phyloP scores from a whole-genome alignment of 2,329 filamentous ascomycete species.

The Boeremia exigua region DNA sequence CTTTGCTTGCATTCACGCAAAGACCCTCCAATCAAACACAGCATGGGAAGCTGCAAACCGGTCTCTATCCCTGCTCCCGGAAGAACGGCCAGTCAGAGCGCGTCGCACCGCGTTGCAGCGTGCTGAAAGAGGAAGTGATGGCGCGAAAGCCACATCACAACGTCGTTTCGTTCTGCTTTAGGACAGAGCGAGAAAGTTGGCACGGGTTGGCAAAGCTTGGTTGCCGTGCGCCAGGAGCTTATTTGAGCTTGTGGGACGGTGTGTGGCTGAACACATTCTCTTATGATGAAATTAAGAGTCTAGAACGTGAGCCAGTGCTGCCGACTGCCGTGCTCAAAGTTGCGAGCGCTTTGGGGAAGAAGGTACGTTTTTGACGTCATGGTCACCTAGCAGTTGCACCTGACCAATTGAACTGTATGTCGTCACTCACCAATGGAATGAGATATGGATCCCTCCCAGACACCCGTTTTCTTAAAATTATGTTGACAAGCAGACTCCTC shows the following conservation, averaged over 20 bases:
- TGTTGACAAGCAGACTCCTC: too few relatives aligned
- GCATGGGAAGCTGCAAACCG: slow-evolving; percentile 38
- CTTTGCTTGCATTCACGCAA: slow-evolving; percentile 7
- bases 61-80: slow-evolving; percentile 29
- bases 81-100: slow-evolving; percentile 12
- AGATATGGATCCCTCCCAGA: too few relatives aligned
- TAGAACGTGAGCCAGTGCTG: slow-evolving; percentile 9
- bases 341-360: not conserved
- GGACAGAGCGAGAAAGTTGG: slow-evolving; percentile 13
- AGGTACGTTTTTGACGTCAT: slow-evolving; percentile 3
- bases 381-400: not conserved
- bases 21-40: slow-evolving; percentile 14
- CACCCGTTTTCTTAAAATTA: too few relatives aligned
- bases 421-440: too few relatives aligned
- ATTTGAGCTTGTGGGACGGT: slow-evolving; percentile 14
- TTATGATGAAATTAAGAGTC: slow-evolving; percentile 18
- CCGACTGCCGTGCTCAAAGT: slow-evolving; percentile 7
- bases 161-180: slow-evolving; percentile 5
- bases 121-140: slow-evolving; percentile 11
- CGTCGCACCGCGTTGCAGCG: not conserved
- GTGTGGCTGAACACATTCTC: slow-evolving; percentile 28
- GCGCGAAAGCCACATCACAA: slow-evolving; percentile 12
- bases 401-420: not conserved
- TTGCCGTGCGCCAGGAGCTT: slow-evolving; percentile 23
- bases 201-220: slow-evolving; percentile 30